Evolutionary conservation across 257 asterid genomes (phyloP).

Genomic region (Solanum peruvianum): DNA sequence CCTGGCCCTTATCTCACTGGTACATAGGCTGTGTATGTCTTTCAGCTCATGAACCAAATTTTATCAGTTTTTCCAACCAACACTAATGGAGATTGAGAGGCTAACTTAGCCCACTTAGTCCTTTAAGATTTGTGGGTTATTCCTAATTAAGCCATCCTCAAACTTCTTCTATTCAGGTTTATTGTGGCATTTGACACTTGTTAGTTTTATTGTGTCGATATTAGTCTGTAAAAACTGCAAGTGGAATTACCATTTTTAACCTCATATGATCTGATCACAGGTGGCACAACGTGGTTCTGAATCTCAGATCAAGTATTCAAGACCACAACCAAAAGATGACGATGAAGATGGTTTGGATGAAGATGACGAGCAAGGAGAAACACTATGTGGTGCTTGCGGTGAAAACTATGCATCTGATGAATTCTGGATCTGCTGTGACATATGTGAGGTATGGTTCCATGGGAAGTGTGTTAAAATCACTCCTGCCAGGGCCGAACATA

Average conservation of each 20-base stretch:
- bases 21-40: no score
- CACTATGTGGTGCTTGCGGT: constrained; percentile 61
- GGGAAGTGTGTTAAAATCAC: constrained; percentile 81
- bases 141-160: not conserved
- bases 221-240: not conserved
- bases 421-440: constrained; percentile 80
- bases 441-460: constrained; percentile 83
- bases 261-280: not conserved
- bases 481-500: constrained; percentile 83
- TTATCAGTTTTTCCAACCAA: no score
- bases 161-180: not conserved
- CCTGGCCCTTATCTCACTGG: no score
- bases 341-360: constrained; percentile 31
- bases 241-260: not conserved
- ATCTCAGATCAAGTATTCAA: constrained; percentile 33
- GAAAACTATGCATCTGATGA: constrained; percentile 60
- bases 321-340: constrained; percentile 33
- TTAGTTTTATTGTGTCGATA: not conserved
- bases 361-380: constrained; percentile 56
- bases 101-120: not conserved
- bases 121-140: not conserved
- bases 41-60: no score
- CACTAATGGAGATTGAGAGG: no score
- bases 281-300: not conserved
- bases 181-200: not conserved